Evolutionary conservation across 345 rosid genomes (phyloP), one percentile per base, ranked within the genome.

Genomic region (Eucalyptus decipiens): DNA sequence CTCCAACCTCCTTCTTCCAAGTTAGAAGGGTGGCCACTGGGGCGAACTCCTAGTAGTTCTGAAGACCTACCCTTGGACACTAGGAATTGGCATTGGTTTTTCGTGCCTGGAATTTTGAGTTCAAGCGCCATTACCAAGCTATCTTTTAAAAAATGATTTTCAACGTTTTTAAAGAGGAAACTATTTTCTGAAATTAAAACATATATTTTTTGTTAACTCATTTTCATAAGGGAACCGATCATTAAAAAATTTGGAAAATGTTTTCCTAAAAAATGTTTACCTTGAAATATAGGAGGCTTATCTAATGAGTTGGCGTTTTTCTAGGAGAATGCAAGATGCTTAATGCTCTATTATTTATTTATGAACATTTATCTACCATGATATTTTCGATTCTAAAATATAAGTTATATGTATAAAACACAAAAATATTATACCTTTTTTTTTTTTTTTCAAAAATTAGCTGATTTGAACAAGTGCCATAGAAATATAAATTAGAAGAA

Each of bases 61-160:
- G 37, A 37, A 37, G 37, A 37, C 37, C 37, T 37, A 37, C 37
- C 37, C 37, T 37, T 37, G 37, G 37, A 37, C 37, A 37, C 37
- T 37, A 4, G 12, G 60, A 56, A 56, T 0, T 56, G 1, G 6
- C 11, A 0, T 56, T 51, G 9, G 11, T 6, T 0, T 56, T 56
- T 24, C 0, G 6, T 56, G 30, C 30, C 1, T 56, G 0, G 0
- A 56, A 0, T 56, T 56, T 24, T 56, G 62, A 23, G 13, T 56
- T 24, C 62, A 56, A 56, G 30, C 6, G 1, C 2, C 0, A 9
- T 9, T 56, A 56, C 0, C 6, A 9, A 24, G 1, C 11, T 56
- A 24, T 23, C 28, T 1, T 56, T 56, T 1, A 10, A 10, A 56
- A 56, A 10, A 56, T 23, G 28, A 10, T 2, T 56, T 56, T 56